Evolutionary conservation across 2,329 filamentous ascomycete genomes (phyloP).

Genomic region (Diplodia mutila): DNA sequence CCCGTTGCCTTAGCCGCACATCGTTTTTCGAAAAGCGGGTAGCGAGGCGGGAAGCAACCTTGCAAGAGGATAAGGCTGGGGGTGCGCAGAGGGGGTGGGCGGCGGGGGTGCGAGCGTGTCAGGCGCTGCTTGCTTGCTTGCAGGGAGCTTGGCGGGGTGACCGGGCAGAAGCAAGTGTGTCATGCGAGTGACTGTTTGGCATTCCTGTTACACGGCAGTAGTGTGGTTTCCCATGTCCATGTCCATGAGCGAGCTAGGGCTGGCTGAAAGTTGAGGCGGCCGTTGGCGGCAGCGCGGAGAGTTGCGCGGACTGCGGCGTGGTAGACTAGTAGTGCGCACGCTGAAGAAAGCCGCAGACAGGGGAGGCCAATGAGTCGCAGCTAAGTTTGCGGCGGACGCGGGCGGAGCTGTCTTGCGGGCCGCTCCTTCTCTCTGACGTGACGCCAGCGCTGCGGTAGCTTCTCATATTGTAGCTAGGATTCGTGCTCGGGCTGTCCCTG

Average conservation of each 20-base stretch:
- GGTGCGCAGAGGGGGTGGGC: neutral
- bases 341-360: neutral
- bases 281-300: neutral
- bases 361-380: constrained; percentile 5
- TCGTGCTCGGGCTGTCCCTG: constrained; percentile 1
- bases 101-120: constrained; percentile 17
- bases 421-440: neutral
- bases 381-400: neutral
- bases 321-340: neutral
- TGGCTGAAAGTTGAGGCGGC: constrained; percentile 9
- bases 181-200: constrained; percentile 21
- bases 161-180: constrained; percentile 8
- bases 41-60: constrained; percentile 23
- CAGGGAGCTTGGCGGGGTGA: constrained; percentile 9
- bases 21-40: constrained; percentile 21
- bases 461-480: neutral
- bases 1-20: constrained; percentile 11
- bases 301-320: neutral
- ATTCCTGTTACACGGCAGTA: constrained; percentile 16
- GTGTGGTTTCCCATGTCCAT: neutral
- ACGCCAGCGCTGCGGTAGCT: no score
- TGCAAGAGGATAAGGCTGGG: neutral
- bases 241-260: neutral
- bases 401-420: constrained; percentile 4
- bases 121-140: constrained; percentile 10